These are phyloP conservation scores for Lichina pygmaea DNA, from an alignment of 495 filamentous ascomycete genomes.

Conservation along the genomic window DNA sequence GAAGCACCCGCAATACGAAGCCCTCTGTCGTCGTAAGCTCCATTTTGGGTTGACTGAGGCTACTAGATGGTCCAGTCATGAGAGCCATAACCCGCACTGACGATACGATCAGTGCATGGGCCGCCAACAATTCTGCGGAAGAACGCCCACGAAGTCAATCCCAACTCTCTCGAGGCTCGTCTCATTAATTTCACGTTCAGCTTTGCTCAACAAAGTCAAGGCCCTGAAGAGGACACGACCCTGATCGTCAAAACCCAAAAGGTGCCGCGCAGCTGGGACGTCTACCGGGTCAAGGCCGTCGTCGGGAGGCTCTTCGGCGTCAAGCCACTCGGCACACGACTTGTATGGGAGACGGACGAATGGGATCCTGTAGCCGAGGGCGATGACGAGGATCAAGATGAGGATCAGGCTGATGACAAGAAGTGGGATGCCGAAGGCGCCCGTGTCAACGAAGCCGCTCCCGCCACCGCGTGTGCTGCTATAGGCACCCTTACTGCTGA, in stretches of 20 bases:
- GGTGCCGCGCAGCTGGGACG: constrained; percentile 48
- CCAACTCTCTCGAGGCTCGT: constrained; percentile 45
- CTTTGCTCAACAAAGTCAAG: constrained; percentile 2
- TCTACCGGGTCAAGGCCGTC: constrained; percentile 59
- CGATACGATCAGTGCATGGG: constrained; percentile 22
- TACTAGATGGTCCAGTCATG: no score
- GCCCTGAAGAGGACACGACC: background rate
- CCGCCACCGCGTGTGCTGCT: background rate
- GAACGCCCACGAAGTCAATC: constrained; percentile 20
- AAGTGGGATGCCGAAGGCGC: constrained; percentile 14
- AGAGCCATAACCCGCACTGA: no score
- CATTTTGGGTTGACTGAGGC: no score
- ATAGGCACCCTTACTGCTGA: background rate
- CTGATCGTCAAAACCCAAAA: constrained; percentile 14
- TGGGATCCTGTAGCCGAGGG: constrained; percentile 41
- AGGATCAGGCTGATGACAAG: constrained; percentile 13
- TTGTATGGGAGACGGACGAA: constrained; percentile 66
- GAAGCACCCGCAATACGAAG: constrained; percentile 39
- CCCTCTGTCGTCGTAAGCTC: constrained; percentile 30
- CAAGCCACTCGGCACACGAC: constrained; percentile 28
- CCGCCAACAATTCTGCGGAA: constrained; percentile 28
- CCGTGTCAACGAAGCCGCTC: background rate
- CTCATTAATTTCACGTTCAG: constrained; percentile 39
- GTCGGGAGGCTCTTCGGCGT: constrained; percentile 43
- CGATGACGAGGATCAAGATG: constrained; percentile 23